Base-by-base conservation (phyloP, 2,329 filamentous ascomycete genomes). In the Stagonosporopsis rhizophila region DNA sequence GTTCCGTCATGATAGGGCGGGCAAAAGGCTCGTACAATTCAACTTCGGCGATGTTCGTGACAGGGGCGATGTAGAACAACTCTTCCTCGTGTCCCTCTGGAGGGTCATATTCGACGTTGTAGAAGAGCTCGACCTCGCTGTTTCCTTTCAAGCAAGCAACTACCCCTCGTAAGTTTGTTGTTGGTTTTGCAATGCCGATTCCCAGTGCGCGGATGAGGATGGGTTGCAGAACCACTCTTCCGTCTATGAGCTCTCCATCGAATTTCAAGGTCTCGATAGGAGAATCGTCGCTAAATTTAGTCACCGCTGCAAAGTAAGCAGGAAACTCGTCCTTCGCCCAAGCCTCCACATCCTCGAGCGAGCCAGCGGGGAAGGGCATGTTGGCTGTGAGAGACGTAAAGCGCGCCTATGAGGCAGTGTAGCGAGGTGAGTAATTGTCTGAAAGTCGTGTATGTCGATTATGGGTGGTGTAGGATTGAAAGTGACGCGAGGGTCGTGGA, bases 311-410 rank as follows among this genome's bases (percentile, higher is more conserved):
- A 15, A 48, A 44, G 23, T 22, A 49, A 2, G 4, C 17, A 3
- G 52, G n/a, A n/a, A 55, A 55, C 3, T 49, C 44, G 14, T 4
- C n/a, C 4, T 27, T 19, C 6, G 52, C 52, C 44, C 44, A 54
- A 12, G 52, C 39, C 11, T 48, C 39, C 3, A 54, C 44, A 12
- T 54, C 52, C 20, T 54, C 39, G 34, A 44, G 39, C 9, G 44
- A 48, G 23, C 44, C 52, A 3, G 38, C 8, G 5, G 40, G 23
- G 28, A 30, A 20, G 6, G 51, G 20, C 38, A 54, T 48, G 14
- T 1, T 42, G 30, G 17, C 14, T 35, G 27, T 4, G 12, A 28
- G 6, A 17, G 20, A 7, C 23, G 20, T 2, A 17, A 27, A 27
- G 25, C 25, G 25, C n/a, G n/a, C n/a, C n/a, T n/a, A n/a, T n/a